phyloP scores from a whole-genome alignment of 768 basidiomycete species.

The Coprinopsis sp. region DNA sequence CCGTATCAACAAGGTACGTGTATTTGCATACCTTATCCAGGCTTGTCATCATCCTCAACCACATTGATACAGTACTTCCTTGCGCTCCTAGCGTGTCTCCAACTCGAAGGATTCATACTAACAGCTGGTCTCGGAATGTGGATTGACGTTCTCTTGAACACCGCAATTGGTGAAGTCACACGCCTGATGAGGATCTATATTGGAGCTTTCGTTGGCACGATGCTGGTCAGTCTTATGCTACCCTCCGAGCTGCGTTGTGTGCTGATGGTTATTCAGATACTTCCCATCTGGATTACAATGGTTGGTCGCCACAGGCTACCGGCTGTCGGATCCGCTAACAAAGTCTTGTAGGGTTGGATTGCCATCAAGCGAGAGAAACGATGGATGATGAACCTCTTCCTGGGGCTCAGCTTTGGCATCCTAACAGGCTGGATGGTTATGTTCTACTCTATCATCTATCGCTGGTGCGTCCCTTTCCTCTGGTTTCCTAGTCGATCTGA shows the following conservation, averaged over 20 bases:
- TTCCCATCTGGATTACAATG: slow-evolving; percentile 51
- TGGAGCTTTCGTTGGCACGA: slow-evolving; percentile 40
- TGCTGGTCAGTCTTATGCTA: slow-evolving; percentile 31
- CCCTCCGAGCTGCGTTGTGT: background rate
- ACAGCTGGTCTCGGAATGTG: slow-evolving; percentile 49
- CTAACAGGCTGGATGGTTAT: slow-evolving; percentile 36
- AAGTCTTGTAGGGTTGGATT: slow-evolving; percentile 54
- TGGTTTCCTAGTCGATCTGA: slow-evolving; percentile 7
- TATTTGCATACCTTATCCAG: background rate
- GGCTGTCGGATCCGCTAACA: too few species aligned
- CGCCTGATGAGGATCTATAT: slow-evolving; percentile 37
- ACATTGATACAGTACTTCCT: slow-evolving; percentile 53
- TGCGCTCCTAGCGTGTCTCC: slow-evolving; percentile 48
- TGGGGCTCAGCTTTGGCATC: slow-evolving; percentile 36
- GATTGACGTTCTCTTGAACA: slow-evolving; percentile 49
- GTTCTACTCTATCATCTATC: slow-evolving; percentile 43
- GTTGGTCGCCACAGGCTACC: too few species aligned
- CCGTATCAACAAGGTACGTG: slow-evolving; percentile 37
- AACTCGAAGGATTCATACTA: slow-evolving; percentile 50
- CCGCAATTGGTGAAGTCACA: slow-evolving; percentile 40
- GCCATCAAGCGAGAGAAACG: slow-evolving; percentile 40
- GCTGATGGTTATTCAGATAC: slow-evolving; percentile 26
- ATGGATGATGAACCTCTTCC: slow-evolving; percentile 37
- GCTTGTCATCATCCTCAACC: background rate
- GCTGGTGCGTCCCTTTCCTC: slow-evolving; percentile 28